These are phyloP conservation scores for Cryptosporidium xiaoi DNA, from an alignment of 169 alveolate genomes.

Conservation along the genomic window DNA sequence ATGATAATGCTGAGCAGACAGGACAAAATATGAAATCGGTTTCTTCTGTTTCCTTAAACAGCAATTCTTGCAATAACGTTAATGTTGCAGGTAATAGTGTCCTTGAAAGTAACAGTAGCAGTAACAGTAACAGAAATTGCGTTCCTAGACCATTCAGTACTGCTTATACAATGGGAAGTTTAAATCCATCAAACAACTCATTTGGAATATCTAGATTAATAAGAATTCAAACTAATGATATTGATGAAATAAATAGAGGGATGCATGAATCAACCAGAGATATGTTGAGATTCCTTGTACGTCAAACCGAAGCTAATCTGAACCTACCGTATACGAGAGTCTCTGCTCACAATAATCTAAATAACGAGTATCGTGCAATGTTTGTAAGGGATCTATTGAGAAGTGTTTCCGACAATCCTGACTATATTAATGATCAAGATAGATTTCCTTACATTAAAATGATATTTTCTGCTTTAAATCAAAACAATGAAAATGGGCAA, in stretches of 20 bases:
- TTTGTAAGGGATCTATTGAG: constrained; percentile 40
- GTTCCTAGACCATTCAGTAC: too few species aligned
- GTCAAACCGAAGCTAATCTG: constrained; percentile 59
- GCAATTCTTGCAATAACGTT: not conserved
- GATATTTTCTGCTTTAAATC: constrained; percentile 20
- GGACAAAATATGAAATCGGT: not conserved
- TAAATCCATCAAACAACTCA: too few species aligned
- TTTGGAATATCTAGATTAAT: too few species aligned
- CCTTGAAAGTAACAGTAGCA: too few species aligned
- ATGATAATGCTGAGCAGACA: too few species aligned
- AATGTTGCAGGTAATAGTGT: too few species aligned
- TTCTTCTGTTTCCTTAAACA: not conserved
- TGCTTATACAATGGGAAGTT: too few species aligned
- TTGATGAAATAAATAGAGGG: too few species aligned
- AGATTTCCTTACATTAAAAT: constrained; percentile 54
- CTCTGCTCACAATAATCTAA: constrained; percentile 5
- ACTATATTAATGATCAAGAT: constrained; percentile 31
- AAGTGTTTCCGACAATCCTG: constrained; percentile 35
- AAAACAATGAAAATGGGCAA: not conserved
- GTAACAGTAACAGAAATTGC: too few species aligned
- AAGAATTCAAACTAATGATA: too few species aligned
- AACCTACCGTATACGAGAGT: constrained; percentile 1
- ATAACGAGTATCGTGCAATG: constrained; percentile 50
- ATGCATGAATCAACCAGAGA: constrained; percentile 23
- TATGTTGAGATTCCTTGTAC: constrained; percentile 24